These are phyloP conservation scores for Hypoxylon cercidicola DNA, from an alignment of 495 filamentous ascomycete genomes.

Conservation along the genomic window DNA sequence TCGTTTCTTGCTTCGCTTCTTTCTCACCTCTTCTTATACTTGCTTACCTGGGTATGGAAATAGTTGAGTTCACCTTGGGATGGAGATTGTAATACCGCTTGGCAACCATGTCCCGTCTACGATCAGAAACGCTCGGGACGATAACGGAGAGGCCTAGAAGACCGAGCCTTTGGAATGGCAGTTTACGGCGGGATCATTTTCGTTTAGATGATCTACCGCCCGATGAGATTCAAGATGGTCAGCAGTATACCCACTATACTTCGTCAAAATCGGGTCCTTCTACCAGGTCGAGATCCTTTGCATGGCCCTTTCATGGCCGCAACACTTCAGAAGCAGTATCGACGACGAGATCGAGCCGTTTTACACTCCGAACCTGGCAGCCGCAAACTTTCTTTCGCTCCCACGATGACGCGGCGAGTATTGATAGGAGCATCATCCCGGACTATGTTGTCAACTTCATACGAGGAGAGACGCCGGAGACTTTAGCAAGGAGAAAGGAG, in stretches of 20 bases:
- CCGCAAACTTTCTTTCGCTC: constrained; percentile 43
- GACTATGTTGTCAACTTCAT: constrained; percentile 60
- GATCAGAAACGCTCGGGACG: constrained; percentile 37
- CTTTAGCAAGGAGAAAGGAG: constrained; percentile 53
- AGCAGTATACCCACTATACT: constrained; percentile 30
- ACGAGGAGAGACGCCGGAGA: constrained; percentile 56
- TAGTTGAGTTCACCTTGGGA: constrained; percentile 21
- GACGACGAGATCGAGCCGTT: constrained; percentile 42
- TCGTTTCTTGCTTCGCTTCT: constrained; percentile 40
- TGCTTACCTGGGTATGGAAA: constrained; percentile 19
- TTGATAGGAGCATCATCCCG: constrained; percentile 53
- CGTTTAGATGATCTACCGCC: constrained; percentile 33
- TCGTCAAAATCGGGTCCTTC: constrained; percentile 37
- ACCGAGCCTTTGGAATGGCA: constrained; percentile 39
- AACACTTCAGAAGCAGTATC: constrained; percentile 39
- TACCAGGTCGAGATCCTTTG: constrained; percentile 37
- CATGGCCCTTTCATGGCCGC: constrained; percentile 46
- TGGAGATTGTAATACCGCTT: constrained; percentile 23
- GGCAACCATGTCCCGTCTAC: constrained; percentile 34
- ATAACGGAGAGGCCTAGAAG: constrained; percentile 30
- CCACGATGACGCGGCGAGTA: constrained; percentile 43
- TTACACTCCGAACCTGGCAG: constrained; percentile 45
- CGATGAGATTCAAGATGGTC: constrained; percentile 24
- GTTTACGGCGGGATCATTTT: constrained; percentile 39
- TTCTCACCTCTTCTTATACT: constrained; percentile 19